Conservation (phyloP, 768 basidiomycete species). For the Amanita inopinata region DNA sequence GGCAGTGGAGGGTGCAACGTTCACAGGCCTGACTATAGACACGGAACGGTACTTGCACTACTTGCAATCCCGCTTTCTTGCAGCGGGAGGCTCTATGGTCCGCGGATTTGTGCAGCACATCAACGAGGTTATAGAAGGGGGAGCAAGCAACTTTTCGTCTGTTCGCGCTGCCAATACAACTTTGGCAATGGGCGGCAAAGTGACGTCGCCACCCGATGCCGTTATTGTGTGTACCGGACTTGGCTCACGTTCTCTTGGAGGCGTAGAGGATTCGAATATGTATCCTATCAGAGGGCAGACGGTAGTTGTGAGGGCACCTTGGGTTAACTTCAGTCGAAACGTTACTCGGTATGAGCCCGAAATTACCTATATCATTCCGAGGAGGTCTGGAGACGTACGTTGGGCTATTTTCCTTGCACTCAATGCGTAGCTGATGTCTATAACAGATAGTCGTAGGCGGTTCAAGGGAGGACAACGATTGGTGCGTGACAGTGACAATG, state of each 20-base stretch:
- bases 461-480: slow-evolving; percentile 44
- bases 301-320: slow-evolving; percentile 62
- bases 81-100: slow-evolving; percentile 48
- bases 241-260: slow-evolving; percentile 65
- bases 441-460: slow-evolving; percentile 46
- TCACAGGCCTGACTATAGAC: slow-evolving; percentile 66
- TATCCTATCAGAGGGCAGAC: slow-evolving; percentile 82
- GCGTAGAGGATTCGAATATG: slow-evolving; percentile 68
- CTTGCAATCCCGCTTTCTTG: slow-evolving; percentile 54
- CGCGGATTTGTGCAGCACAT: slow-evolving; percentile 61
- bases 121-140: slow-evolving; percentile 50
- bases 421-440: too few species aligned
- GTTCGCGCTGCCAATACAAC: neutral
- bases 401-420: too few species aligned
- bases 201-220: too few species aligned
- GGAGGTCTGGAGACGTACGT: slow-evolving; percentile 8
- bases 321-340: slow-evolving; percentile 48
- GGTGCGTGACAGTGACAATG: slow-evolving; percentile 27
- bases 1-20: slow-evolving; percentile 39
- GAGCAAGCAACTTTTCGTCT: slow-evolving; percentile 28
- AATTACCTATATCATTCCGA: slow-evolving; percentile 59
- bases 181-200: too few species aligned
- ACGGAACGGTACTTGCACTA: slow-evolving; percentile 62
- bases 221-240: slow-evolving; percentile 67
- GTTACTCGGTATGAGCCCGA: slow-evolving; percentile 29